Base-by-base conservation (phyloP, 352 stramenopile genomes). In the Phytophthora parvispora region DNA sequence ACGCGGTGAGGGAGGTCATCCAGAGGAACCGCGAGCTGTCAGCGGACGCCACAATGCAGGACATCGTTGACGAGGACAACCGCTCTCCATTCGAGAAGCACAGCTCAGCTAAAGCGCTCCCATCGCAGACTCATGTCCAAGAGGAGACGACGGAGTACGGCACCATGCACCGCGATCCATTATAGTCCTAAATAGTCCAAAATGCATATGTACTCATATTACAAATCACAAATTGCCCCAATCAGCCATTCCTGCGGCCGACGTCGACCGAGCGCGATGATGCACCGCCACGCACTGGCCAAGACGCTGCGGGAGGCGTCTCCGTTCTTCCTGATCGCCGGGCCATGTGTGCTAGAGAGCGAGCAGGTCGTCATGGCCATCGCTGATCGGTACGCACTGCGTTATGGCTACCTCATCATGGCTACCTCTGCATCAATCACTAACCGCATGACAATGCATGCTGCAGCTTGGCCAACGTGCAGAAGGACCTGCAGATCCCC, bases 281-380 rank as follows among this genome's bases (percentile, higher is more conserved):
- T 91, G 74, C 71, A 88, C 67, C 79, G 86, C 47, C 81, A 61
- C 2, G 78, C 67, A 36, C 54, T 96, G 25, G 80, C 81, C 61
- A 68, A 75, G 50, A 76, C 69, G 52, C 76, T 96, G 55, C 86
- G 89, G 13, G 42, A 71, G 15, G 85, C 89, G 28, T 67, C 60
- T 50, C 87, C 89, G 38, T 96, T 96, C 75, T 96, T 96, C 71
- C 78, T 96, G 34, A 95, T 96, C 61, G 89, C 87, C 0, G 89
- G 89, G 0, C 87, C 89, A 42, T 95, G 89, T 66, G 89, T 95
- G 32, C 76, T 96, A 42, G 87, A 96, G 75, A 93, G 86, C 7
- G 75, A 93, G 55, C 47, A 72, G 25, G 51, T 92, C 4, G 83
- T 92, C 16, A 81, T 96, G 80, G 48, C 78, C 24, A 92, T 96